Percentiles rank a stretch among this genome's conserved stretches.
Evolutionary conservation across 306 rosid genomes (phyloP).

Genomic region (Rosa rugosa): DNA sequence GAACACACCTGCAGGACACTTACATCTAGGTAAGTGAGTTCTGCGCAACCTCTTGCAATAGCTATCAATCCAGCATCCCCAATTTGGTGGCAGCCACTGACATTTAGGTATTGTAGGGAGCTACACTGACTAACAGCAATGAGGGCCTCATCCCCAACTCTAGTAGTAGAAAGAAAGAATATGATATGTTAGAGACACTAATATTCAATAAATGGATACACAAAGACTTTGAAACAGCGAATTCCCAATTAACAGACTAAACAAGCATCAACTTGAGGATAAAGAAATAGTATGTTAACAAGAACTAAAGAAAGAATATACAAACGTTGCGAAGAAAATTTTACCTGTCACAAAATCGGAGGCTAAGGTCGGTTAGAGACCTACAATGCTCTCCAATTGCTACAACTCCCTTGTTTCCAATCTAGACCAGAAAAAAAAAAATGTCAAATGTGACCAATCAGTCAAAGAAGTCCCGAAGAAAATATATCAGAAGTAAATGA

Average conservation of each 20-base stretch:
- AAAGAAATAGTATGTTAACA: background rate
- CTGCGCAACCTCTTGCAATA: constrained; percentile 87
- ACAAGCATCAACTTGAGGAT: constrained; percentile 14
- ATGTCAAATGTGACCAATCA: background rate
- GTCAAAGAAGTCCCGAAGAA: background rate
- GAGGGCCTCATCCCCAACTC: constrained; percentile 94
- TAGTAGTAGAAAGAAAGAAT: constrained; percentile 26
- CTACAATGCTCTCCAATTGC: constrained; percentile 82
- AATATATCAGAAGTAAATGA: background rate
- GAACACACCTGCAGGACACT: constrained; percentile 85
- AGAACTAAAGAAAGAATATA: constrained; percentile 5
- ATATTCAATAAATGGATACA: background rate
- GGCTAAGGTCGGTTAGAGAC: constrained; percentile 80
- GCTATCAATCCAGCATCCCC: constrained; percentile 90
- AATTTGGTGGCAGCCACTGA: constrained; percentile 92
- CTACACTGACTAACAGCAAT: constrained; percentile 73
- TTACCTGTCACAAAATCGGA: constrained; percentile 92
- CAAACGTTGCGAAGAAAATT: constrained; percentile 11
- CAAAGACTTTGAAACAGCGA: background rate
- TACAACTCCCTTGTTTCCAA: constrained; percentile 74
- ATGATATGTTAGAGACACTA: constrained; percentile 5
- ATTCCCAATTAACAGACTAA: background rate
- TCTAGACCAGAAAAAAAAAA: constrained; percentile 39
- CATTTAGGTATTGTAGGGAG: constrained; percentile 76
- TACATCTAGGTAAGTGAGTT: constrained; percentile 66